A percentile compares a stretch with the other conserved stretches of the same genome.
Conservation (phyloP, 2,329 filamentous ascomycete genomes). For the Aspergillus latus region DNA sequence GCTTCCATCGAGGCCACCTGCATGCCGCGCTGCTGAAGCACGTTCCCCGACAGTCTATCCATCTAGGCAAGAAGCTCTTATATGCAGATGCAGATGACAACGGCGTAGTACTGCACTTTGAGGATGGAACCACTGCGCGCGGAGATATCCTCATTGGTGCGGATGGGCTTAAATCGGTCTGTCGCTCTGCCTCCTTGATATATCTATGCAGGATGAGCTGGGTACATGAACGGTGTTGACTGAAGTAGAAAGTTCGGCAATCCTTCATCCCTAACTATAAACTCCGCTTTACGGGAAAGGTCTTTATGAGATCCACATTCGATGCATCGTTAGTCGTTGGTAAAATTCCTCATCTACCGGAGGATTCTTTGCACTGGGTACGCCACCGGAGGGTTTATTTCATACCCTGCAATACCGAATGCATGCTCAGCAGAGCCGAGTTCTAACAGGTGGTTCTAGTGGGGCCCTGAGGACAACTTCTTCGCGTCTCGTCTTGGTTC, state of each 20-base stretch:
- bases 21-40: slow-evolving; percentile 51
- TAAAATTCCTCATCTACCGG: slow-evolving; percentile 37
- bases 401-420: not conserved
- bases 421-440: too few species aligned
- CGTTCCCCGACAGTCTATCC: slow-evolving; percentile 44
- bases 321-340: slow-evolving; percentile 39
- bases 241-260: slow-evolving; percentile 25
- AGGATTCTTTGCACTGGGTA: slow-evolving; percentile 47
- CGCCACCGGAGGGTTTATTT: too few species aligned
- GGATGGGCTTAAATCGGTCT: slow-evolving; percentile 54
- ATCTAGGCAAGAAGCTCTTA: slow-evolving; percentile 46
- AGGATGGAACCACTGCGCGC: slow-evolving; percentile 46
- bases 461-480: slow-evolving; percentile 45
- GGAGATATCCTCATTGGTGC: slow-evolving; percentile 55
- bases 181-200: slow-evolving; percentile 25
- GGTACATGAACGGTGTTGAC: too few species aligned
- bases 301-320: slow-evolving; percentile 49
- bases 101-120: slow-evolving; percentile 44
- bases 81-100: slow-evolving; percentile 35
- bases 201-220: not conserved
- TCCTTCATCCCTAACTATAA: slow-evolving; percentile 47
- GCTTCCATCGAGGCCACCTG: slow-evolving; percentile 52
- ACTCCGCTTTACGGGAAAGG: slow-evolving; percentile 47
- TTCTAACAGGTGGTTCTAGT: slow-evolving; percentile 24
- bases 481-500: slow-evolving; percentile 47